Conservation (phyloP, 495 filamentous ascomycete genomes). For the Penicillium manginii region DNA sequence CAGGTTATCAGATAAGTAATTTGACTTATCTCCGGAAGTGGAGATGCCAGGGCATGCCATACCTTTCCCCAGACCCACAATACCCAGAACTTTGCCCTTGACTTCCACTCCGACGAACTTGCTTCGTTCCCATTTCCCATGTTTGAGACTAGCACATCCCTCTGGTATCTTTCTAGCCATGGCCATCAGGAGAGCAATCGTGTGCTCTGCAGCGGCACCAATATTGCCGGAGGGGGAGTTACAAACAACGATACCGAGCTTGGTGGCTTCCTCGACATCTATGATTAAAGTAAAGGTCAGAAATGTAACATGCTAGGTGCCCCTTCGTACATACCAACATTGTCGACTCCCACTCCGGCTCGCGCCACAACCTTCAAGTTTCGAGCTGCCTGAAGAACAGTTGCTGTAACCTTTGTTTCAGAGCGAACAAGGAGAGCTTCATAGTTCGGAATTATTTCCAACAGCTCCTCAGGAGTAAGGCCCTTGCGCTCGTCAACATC, state of each 20-base stretch:
- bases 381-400: conserved; percentile 58
- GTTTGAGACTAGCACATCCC: conserved; percentile 60
- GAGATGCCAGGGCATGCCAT: background rate
- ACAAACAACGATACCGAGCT: conserved; percentile 69
- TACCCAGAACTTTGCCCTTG: conserved; percentile 67
- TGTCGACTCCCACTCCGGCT: conserved; percentile 76
- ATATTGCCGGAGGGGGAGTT: conserved; percentile 74
- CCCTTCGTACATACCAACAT: conserved; percentile 52
- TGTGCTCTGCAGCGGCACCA: conserved; percentile 70
- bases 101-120: conserved; percentile 71
- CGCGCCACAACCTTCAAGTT: conserved; percentile 72
- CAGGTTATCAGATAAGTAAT: background rate
- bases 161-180: conserved; percentile 66
- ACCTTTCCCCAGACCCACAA: conserved; percentile 72
- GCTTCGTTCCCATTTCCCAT: conserved; percentile 69
- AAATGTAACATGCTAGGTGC: background rate
- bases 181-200: conserved; percentile 67
- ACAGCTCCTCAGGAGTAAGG: conserved; percentile 58
- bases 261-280: conserved; percentile 67
- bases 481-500: conserved; percentile 63
- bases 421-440: conserved; percentile 72
- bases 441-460: conserved; percentile 61
- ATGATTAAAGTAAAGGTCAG: background rate
- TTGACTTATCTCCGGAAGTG: background rate
- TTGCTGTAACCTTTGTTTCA: conserved; percentile 70